Evolutionary conservation across 129 eudicot genomes (phyloP).

Genomic region (Escallonia rubra): DNA sequence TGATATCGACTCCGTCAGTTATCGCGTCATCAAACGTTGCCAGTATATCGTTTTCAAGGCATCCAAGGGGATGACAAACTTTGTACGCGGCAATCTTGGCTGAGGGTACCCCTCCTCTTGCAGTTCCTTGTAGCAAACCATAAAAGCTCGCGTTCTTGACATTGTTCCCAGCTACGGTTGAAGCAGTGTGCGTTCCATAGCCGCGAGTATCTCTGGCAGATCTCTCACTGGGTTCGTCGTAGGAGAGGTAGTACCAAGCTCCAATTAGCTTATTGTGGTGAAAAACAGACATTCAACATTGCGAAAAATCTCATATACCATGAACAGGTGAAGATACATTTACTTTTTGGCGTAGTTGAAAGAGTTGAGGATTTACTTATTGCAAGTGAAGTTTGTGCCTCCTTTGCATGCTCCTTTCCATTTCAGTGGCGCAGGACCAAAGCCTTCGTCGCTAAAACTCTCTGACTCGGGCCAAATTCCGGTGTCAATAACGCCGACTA

Average conservation of each 20-base stretch:
- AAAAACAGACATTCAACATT: neutral
- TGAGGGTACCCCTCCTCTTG: conserved; percentile 46
- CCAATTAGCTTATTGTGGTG: conserved; percentile 41
- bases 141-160: conserved; percentile 27
- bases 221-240: no score
- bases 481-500: conserved; percentile 38
- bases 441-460: conserved; percentile 39
- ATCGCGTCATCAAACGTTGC: conserved; percentile 54
- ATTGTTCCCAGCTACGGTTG: conserved; percentile 36
- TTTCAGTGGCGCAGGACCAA: conserved; percentile 40
- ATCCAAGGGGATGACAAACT: neutral
- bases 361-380: conserved; percentile 26
- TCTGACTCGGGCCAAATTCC: conserved; percentile 53
- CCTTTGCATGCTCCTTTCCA: conserved; percentile 53
- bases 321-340: neutral
- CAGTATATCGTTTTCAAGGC: conserved; percentile 16
- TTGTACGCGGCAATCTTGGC: conserved; percentile 44
- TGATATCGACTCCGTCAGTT: conserved; percentile 56
- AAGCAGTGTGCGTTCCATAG: conserved; percentile 55
- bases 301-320: no score
- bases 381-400: conserved; percentile 45
- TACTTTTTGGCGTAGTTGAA: neutral
- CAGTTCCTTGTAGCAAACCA: conserved; percentile 39
- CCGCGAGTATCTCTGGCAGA: conserved; percentile 29
- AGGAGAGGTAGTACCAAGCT: conserved; percentile 18